Base-by-base conservation (phyloP, 345 rosid species). In the Stellera chamaejasme region DNA sequence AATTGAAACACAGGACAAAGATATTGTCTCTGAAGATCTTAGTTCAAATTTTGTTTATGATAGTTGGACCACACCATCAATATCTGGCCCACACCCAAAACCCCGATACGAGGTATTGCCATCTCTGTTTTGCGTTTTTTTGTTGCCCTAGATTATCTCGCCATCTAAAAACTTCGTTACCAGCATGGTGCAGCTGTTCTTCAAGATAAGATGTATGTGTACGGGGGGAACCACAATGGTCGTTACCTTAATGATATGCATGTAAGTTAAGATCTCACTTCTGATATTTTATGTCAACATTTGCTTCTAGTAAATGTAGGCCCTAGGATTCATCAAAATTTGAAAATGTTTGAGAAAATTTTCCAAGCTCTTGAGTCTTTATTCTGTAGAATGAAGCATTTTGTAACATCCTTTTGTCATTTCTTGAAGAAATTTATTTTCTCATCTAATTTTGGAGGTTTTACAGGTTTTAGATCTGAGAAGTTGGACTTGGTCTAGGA, bases 161-260 rank as follows among this genome's bases (percentile, higher is more conserved):
- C 60, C 19, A 55, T 55, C 66, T 71, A 48, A 71, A 43, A 60
- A 59, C 23, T 46, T 59, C 46, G 70, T 50, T 68, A 67, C 45
- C 87, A 94, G 99, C 99, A 94, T 72, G 99, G 86, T 56, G 95
- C 93, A 65, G 91, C 84, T 58, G 82, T 83, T 65, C 61, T 94
- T 74, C 87, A 81, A 62, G 96, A 94, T 69, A 87, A 85, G 76
- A 90, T 94, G 97, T 94, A 89, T 67, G 53, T 93, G 63, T 83
- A 67, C 68, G 99, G 95, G 61, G 99, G 99, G 70, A 94, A 94
- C 75, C 96, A 90, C 69, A 94, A 94, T 69, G 99, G 99, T 12
- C 97, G 97, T 52, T 90, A 94, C 72, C 93, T 90, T 59, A 82
- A 73, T 72, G 97, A 94, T 76, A 85, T 94, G 62, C 89, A 85